These are phyloP conservation scores for Cordyceps javanica DNA, from an alignment of 2,329 filamentous ascomycete species.

Conservation along the genomic window DNA sequence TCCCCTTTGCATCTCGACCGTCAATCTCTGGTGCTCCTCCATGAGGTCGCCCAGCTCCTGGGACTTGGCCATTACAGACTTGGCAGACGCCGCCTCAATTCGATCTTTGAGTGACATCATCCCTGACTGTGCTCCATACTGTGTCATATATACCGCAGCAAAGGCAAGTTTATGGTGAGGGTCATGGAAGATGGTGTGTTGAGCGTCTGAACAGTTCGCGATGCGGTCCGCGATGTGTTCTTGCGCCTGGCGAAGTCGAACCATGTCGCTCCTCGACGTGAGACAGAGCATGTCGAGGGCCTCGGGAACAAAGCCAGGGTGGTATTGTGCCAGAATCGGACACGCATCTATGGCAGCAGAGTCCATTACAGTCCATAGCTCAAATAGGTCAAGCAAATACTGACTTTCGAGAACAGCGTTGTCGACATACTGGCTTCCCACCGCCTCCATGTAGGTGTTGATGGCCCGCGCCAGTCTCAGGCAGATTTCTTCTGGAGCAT, in stretches of 20 bases:
- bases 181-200: neutral
- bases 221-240: constrained; percentile 9
- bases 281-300: constrained; percentile 52
- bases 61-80: neutral
- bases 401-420: constrained; percentile 22
- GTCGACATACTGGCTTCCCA: constrained; percentile 25
- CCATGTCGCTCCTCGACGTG: constrained; percentile 38
- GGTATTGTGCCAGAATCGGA: constrained; percentile 43
- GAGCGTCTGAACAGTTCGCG: neutral
- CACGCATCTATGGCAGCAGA: constrained; percentile 32
- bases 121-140: neutral
- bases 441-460: neutral
- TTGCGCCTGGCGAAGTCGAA: constrained; percentile 33
- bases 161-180: neutral
- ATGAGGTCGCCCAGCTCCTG: neutral
- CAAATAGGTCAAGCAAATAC: constrained; percentile 45
- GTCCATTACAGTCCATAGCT: constrained; percentile 55
- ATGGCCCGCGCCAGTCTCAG: neutral
- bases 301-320: constrained; percentile 43
- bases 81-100: neutral
- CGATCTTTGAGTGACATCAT: neutral
- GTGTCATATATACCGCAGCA: neutral
- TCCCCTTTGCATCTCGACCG: neutral
- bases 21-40: neutral
- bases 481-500: neutral